Percentiles rank a stretch among this genome's conserved stretches.
Evolutionary conservation across 352 stramenopile species (phyloP).

Genomic region (Pythium apleroticum): DNA sequence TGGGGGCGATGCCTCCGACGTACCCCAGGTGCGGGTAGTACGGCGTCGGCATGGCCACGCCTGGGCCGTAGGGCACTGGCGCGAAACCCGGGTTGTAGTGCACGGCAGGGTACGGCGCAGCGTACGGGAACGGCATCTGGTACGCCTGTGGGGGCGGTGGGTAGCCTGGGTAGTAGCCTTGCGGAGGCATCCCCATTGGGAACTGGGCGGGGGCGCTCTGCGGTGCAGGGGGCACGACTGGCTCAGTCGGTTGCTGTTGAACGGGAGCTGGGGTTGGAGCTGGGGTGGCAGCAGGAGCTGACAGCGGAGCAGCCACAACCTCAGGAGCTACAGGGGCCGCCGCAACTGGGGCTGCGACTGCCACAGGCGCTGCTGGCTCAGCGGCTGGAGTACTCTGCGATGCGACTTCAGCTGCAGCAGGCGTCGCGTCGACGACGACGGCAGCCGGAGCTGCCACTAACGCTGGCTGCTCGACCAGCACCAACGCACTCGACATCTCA

Average conservation of each 20-base stretch:
- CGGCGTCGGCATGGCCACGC: slow-evolving; percentile 16
- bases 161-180: slow-evolving; percentile 43
- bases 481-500: slow-evolving; percentile 48
- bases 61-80: slow-evolving; percentile 13
- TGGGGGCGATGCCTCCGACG: slow-evolving; percentile 15
- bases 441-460: background rate
- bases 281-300: background rate
- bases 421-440: background rate
- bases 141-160: slow-evolving; percentile 18
- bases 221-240: slow-evolving; percentile 11
- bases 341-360: background rate
- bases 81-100: slow-evolving; percentile 18
- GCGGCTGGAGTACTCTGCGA: background rate
- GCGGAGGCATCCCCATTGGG: slow-evolving; percentile 20
- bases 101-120: slow-evolving; percentile 32
- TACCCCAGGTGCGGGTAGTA: slow-evolving; percentile 26
- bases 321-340: background rate
- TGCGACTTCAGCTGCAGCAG: background rate
- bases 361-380: background rate
- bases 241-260: background rate
- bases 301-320: slow-evolving; percentile 5
- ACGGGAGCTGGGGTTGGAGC: slow-evolving; percentile 1
- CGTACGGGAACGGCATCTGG: slow-evolving; percentile 31
- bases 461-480: slow-evolving; percentile 41
- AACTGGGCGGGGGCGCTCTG: slow-evolving; percentile 14